Evolutionary conservation across 2,329 filamentous ascomycete genomes (phyloP).

Genomic region (Penicillium sp.): DNA sequence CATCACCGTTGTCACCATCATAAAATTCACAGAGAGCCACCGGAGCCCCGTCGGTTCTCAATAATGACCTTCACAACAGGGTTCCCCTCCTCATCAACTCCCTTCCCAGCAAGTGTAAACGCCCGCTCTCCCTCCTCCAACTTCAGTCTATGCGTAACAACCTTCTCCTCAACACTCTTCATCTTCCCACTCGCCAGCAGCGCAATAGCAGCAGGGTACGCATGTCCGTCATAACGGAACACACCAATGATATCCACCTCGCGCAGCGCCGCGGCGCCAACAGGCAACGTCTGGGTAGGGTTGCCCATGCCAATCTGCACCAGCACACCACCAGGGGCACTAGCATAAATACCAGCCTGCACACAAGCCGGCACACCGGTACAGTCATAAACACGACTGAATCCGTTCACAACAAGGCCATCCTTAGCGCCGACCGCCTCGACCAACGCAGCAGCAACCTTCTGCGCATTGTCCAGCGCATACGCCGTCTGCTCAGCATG

Average conservation of each 20-base stretch:
- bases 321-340: constrained; percentile 50
- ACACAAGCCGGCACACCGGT: constrained; percentile 47
- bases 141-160: constrained; percentile 53
- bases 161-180: constrained; percentile 48
- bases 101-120: constrained; percentile 51
- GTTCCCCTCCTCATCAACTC: constrained; percentile 51
- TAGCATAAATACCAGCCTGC: constrained; percentile 46
- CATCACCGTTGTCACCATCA: constrained; percentile 7
- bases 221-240: constrained; percentile 53
- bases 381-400: constrained; percentile 47
- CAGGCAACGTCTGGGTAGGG: constrained; percentile 53
- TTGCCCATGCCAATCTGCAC: constrained; percentile 59
- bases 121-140: constrained; percentile 51
- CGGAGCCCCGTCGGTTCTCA: constrained; percentile 25
- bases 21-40: constrained; percentile 8
- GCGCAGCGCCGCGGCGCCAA: constrained; percentile 54
- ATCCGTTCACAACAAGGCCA: constrained; percentile 31
- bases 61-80: constrained; percentile 55
- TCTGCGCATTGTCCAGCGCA: constrained; percentile 37
- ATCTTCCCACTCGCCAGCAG: constrained; percentile 51
- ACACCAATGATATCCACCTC: constrained; percentile 59
- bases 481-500: constrained; percentile 33
- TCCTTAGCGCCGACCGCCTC: constrained; percentile 15
- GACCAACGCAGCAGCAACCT: constrained; percentile 34
- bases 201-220: constrained; percentile 55